Conservation (phyloP, 2,329 filamentous ascomycete species). For the Hymenoscyphus albidus region DNA sequence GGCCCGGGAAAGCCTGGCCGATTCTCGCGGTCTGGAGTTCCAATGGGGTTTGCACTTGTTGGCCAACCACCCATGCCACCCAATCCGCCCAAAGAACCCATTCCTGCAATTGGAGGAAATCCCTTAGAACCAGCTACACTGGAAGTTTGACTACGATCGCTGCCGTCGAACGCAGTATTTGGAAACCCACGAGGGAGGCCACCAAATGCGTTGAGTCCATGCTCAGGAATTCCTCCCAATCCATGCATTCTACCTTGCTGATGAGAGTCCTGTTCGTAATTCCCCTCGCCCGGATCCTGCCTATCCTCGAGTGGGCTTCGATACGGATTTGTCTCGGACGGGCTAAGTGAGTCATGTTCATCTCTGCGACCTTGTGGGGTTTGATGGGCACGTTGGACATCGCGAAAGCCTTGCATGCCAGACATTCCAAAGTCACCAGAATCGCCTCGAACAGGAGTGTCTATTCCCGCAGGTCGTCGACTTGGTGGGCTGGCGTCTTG, state of each 20-base stretch:
- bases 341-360: slow-evolving; percentile 74
- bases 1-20: slow-evolving; percentile 52
- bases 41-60: slow-evolving; percentile 56
- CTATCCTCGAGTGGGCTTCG: slow-evolving; percentile 79
- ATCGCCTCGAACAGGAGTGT: slow-evolving; percentile 40
- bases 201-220: slow-evolving; percentile 51
- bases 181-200: slow-evolving; percentile 50
- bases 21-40: slow-evolving; percentile 62
- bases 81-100: slow-evolving; percentile 51
- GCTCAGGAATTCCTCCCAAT: slow-evolving; percentile 50
- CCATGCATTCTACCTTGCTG: slow-evolving; percentile 49
- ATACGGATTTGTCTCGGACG: slow-evolving; percentile 94
- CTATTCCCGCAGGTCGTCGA: slow-evolving; percentile 41
- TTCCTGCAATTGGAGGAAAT: slow-evolving; percentile 59
- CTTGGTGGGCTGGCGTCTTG: slow-evolving; percentile 62
- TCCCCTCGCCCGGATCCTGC: slow-evolving; percentile 48
- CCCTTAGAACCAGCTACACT: slow-evolving; percentile 73
- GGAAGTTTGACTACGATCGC: slow-evolving; percentile 90
- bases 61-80: slow-evolving; percentile 43
- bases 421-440: slow-evolving; percentile 60
- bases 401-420: slow-evolving; percentile 54
- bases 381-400: slow-evolving; percentile 41
- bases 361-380: slow-evolving; percentile 38
- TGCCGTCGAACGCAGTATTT: slow-evolving; percentile 51
- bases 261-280: slow-evolving; percentile 27